Conservation (phyloP, 371 early-diverging fungal genomes). For the Rhizopus delemar region DNA sequence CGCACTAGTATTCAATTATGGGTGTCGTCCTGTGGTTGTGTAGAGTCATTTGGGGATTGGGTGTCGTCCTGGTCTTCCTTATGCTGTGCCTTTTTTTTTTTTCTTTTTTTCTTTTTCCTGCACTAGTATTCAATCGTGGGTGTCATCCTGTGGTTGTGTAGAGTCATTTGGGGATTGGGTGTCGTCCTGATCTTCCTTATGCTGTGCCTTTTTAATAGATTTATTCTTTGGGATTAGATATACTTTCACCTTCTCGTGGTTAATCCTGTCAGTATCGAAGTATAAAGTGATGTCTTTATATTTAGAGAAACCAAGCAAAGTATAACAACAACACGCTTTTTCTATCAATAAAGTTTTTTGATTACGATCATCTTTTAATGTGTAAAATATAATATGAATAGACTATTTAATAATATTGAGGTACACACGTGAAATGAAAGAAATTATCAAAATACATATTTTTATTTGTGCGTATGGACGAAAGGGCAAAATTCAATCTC, state of each 20-base stretch:
- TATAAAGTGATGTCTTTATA: slow-evolving; percentile 19
- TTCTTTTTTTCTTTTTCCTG: too few relatives aligned
- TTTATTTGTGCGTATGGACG: slow-evolving; percentile 4
- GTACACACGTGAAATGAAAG: slow-evolving; percentile 9
- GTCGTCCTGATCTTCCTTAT: slow-evolving; percentile 15
- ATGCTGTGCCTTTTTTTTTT: too few relatives aligned
- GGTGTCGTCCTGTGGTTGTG: slow-evolving; percentile 3
- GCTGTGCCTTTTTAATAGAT: slow-evolving; percentile 17
- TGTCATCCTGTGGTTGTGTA: slow-evolving; percentile 5
- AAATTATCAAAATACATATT: slow-evolving; percentile 7
- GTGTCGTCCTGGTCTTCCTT: slow-evolving; percentile 16
- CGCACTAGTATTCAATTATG: slow-evolving; percentile 4
- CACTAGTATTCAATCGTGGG: slow-evolving; percentile 3
- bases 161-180: slow-evolving; percentile 17
- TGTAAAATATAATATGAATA: slow-evolving; percentile 2
- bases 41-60: slow-evolving; percentile 17
- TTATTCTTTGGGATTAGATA: slow-evolving; percentile 17
- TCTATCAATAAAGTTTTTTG: not conserved
- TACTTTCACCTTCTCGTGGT: slow-evolving; percentile 17
- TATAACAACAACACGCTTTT: slow-evolving; percentile 12
- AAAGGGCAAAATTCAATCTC: slow-evolving; percentile 13
- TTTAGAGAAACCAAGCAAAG: slow-evolving; percentile 19
- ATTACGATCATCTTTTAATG: slow-evolving; percentile 1
- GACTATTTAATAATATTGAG: slow-evolving; percentile 3
- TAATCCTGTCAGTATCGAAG: slow-evolving; percentile 19